Evolutionary conservation across 1,284 basidiomycete genomes (phyloP), one percentile per base, ranked within the genome.

Genomic region (Fomitopsis palustris): DNA sequence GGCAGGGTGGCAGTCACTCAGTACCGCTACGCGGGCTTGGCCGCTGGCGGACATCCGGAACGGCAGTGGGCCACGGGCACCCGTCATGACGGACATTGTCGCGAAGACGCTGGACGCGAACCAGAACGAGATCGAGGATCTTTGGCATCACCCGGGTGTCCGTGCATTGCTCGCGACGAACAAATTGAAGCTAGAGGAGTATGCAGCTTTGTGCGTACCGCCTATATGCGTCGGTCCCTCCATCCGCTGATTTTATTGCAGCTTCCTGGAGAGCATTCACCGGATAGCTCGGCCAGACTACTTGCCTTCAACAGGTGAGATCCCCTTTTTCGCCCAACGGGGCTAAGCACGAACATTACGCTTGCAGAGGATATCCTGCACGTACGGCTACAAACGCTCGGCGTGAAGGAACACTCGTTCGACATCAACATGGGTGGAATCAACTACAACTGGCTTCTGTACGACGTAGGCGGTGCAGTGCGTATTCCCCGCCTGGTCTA

Each of bases 401-500:
- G 90, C 6, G 85, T 92, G 27, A 83, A 86, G 63, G 90, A 92
- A 63, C 87, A 91, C 67, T 78, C 81, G 0, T 90, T 90, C 67
- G 82, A 86, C 59, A 83, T 90, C 63, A 77, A 79, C 62, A 78
- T 86, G 61, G 83, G 80, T 42, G 84, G 85, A 2, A 77, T 77
- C 54, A 78, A 77, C 54, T 88, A 88, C 70, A 81, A 85, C 60
- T 91, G 88, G 88, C 79, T 85, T 59, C 75, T 92, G 58, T 92
- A 88, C 71, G 90, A 92, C 69, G 90, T 92, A 41, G 90, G 90
- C 43, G 90, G 90, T 53, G 87, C 88, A 56, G 88, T 91, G 67
- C 35, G 52, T 57, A 35, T 25, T 37, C 23, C 17, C 45, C 25
- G 25, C 6, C 45, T 16, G 16, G 7, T 14, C 25, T 21, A 33